phyloP scores from a whole-genome alignment of 176 grass and related monocot species.

The Areca catechu region DNA sequence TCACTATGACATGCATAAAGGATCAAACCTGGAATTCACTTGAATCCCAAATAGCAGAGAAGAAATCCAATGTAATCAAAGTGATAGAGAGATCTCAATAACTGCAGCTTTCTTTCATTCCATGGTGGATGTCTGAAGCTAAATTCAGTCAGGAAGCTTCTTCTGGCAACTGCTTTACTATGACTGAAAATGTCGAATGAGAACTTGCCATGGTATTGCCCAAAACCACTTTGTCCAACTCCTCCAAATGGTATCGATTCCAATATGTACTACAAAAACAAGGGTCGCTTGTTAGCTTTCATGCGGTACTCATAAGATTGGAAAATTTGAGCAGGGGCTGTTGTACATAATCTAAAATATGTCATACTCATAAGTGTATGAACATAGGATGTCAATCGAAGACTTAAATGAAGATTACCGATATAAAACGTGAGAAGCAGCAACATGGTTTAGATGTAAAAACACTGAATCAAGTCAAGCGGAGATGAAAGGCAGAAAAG shows the following conservation, averaged over 20 bases:
- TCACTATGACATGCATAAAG: too few species aligned
- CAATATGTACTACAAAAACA: constrained; percentile 34
- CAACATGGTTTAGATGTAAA: too few species aligned
- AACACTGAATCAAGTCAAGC: too few species aligned
- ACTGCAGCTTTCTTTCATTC: constrained; percentile 52
- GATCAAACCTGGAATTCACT: constrained; percentile 5
- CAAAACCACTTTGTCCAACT: constrained; percentile 72
- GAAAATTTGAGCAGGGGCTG: too few species aligned
- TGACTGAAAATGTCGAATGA: constrained; percentile 93
- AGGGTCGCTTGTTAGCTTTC: too few species aligned
- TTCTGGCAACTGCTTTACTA: constrained; percentile 53
- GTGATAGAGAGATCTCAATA: constrained; percentile 49
- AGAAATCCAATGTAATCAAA: constrained; percentile 51
- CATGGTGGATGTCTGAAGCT: constrained; percentile 73
- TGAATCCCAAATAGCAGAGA: constrained; percentile 50
- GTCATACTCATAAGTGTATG: too few species aligned
- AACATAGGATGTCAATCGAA: too few species aligned
- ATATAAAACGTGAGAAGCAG: too few species aligned
- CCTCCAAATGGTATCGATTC: constrained; percentile 81
- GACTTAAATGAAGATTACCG: too few species aligned
- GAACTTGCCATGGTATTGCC: constrained; percentile 88
- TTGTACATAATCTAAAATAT: too few species aligned
- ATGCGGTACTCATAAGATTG: too few species aligned
- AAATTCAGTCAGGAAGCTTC: constrained; percentile 57
- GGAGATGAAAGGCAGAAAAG: too few species aligned